Evolutionary conservation across 768 basidiomycete species (phyloP), one percentile per base, ranked within the genome.

Genomic region (Trametes villosa): DNA sequence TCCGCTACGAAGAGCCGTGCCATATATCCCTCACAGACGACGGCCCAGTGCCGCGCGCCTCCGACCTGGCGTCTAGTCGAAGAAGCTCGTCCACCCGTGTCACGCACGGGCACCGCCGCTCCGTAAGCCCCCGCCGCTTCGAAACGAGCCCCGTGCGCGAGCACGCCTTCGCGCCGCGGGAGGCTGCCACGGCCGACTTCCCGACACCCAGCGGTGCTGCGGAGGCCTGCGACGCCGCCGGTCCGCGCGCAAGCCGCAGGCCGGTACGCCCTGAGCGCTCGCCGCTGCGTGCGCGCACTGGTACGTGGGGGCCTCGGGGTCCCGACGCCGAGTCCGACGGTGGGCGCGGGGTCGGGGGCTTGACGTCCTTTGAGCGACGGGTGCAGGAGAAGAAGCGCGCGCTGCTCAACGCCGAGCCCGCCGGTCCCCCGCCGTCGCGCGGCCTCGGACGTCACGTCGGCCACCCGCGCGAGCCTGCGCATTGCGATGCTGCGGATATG

Each of bases 371-470:
- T 42, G 55, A 56, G 40, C n/a, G 36, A 31, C 60, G 66, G 8
- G 61, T 64, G 30, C 58, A 57, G 31, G 46, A 65, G 53, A 66
- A 66, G 53, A 64, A 62, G 45, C 57, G 41, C 27, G 48, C 52
- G 9, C 57, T 50, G 24, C 55, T 61, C 9, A 33, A 17, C 46
- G 11, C 33, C 46, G 44, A 18, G 29, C 31, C 15, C 11, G 34
- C 27, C 27, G 27, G 26, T 3, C 27, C 46, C 17, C 27, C 27
- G 29, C 20, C 46, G 3, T 9, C 44, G 11, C n/a, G n/a, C n/a
- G n/a, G n/a, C n/a, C n/a, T n/a, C n/a, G n/a, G n/a, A n/a, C n/a
- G n/a, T n/a, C 22, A 20, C 22, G 27, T 9, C 5, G 46, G 4
- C 29, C 46, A 30, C 22, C 15, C 30, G 6, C 46, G 27, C 29